Evolutionary conservation across 2,329 filamentous ascomycete species (phyloP).

Genomic region (Aspergillus persii): DNA sequence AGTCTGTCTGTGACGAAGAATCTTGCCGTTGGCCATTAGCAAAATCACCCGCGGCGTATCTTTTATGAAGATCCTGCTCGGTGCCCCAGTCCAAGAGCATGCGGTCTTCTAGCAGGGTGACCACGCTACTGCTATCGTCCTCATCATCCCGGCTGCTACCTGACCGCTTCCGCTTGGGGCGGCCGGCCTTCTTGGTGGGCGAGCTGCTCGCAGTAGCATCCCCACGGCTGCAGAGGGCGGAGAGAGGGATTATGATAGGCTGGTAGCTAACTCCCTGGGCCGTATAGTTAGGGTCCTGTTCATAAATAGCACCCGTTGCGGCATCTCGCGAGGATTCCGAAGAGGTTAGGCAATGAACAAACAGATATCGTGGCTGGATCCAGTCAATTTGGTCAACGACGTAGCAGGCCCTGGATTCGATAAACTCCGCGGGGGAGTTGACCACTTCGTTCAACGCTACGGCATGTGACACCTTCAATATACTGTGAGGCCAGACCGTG

Average conservation of each 20-base stretch:
- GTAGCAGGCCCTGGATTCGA: slow-evolving; percentile 51
- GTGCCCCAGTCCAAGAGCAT: slow-evolving; percentile 39
- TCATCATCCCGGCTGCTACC: slow-evolving; percentile 9
- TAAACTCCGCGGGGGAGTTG: slow-evolving; percentile 66
- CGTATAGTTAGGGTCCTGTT: slow-evolving; percentile 37
- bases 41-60: slow-evolving; percentile 4
- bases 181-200: not conserved
- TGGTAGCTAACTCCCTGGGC: slow-evolving; percentile 41
- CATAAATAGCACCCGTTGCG: slow-evolving; percentile 23
- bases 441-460: slow-evolving; percentile 83
- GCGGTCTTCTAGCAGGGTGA: slow-evolving; percentile 50
- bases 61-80: slow-evolving; percentile 15
- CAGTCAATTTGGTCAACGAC: slow-evolving; percentile 76
- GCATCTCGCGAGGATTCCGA: not conserved
- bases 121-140: slow-evolving; percentile 46
- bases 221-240: slow-evolving; percentile 48
- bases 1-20: slow-evolving; percentile 51
- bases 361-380: slow-evolving; percentile 86
- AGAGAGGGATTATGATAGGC: slow-evolving; percentile 52
- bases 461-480: slow-evolving; percentile 57
- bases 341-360: slow-evolving; percentile 50
- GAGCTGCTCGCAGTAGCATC: slow-evolving; percentile 22
- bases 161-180: not conserved
- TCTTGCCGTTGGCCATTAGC: not conserved
- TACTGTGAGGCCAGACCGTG: slow-evolving; percentile 63